These are phyloP conservation scores for Komagataea norvegica DNA, from an alignment of 1,139 yeast genomes.

Conservation along the genomic window DNA sequence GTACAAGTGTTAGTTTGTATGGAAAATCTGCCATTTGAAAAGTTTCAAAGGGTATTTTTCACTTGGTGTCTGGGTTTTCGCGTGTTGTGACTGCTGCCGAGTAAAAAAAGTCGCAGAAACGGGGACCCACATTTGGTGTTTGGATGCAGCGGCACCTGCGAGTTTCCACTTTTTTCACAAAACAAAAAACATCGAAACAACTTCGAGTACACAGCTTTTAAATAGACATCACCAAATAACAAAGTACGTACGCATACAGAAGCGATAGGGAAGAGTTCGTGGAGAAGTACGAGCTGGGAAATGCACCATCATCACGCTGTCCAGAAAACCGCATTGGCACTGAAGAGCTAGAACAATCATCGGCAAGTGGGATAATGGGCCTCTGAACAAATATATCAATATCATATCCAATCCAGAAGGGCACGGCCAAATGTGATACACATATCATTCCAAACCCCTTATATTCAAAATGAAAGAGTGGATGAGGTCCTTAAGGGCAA, in stretches of 20 bases:
- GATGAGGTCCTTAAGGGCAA: no score
- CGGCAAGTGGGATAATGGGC: no score
- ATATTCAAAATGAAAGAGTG: no score
- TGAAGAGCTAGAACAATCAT: no score
- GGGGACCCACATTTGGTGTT: conserved; percentile 1
- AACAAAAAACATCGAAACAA: conserved; percentile 4
- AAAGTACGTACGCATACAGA: conserved; percentile 9
- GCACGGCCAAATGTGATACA: no score
- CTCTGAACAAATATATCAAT: no score
- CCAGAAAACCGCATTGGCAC: no score
- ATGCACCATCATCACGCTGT: not conserved
- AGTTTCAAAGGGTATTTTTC: no score
- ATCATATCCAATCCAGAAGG: no score
- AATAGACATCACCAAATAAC: conserved; percentile 9
- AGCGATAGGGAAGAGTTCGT: conserved; percentile 5
- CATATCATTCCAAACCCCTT: no score
- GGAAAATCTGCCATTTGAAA: not conserved
- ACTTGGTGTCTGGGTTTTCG: conserved; percentile 8
- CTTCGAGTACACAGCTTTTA: not conserved
- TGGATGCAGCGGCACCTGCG: conserved; percentile 3
- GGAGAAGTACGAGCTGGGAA: not conserved
- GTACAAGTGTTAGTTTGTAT: not conserved
- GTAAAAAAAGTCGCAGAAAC: not conserved
- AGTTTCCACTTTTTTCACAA: conserved; percentile 5
- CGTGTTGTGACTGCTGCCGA: conserved; percentile 1